These are phyloP conservation scores for Cryptococcus hybrid DNA, from an alignment of 1,284 basidiomycete genomes.

Conservation along the genomic window DNA sequence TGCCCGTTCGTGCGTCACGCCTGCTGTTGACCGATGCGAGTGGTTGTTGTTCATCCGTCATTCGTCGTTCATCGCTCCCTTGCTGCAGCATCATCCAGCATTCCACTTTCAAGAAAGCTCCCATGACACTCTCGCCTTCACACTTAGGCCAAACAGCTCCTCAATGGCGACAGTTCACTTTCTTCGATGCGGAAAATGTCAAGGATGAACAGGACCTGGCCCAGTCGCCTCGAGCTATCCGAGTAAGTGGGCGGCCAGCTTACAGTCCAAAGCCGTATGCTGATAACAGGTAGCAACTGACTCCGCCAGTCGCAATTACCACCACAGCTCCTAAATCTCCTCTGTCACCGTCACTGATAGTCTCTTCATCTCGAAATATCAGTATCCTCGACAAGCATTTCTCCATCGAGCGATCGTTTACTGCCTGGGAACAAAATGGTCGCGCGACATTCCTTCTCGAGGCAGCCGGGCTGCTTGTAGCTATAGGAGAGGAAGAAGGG, in stretches of 20 bases:
- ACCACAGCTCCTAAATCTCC: conserved; percentile 38
- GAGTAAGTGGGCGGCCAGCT: conserved; percentile 52
- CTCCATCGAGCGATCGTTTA: conserved; percentile 67
- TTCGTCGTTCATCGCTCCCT: too few relatives aligned
- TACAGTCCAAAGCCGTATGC: not conserved
- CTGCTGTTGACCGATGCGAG: too few relatives aligned
- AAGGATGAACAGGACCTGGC: conserved; percentile 76
- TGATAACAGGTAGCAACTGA: conserved; percentile 18
- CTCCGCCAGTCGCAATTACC: conserved; percentile 33
- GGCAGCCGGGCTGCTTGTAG: conserved; percentile 71
- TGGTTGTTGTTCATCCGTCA: too few relatives aligned
- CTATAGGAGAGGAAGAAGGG: conserved; percentile 79
- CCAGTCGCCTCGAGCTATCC: conserved; percentile 71
- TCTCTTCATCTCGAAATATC: conserved; percentile 35
- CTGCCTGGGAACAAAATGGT: conserved; percentile 65
- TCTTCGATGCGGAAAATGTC: conserved; percentile 58
- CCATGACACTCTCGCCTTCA: conserved; percentile 8
- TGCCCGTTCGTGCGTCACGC: too few relatives aligned
- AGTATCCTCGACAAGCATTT: conserved; percentile 66
- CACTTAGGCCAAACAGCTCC: conserved; percentile 23
- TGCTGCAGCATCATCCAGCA: too few relatives aligned
- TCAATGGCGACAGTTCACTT: conserved; percentile 70
- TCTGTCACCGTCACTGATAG: conserved; percentile 32
- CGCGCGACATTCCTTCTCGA: conserved; percentile 58
- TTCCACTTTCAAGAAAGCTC: not conserved